phyloP scores from a whole-genome alignment of 1,284 basidiomycete genomes.

The Hypsizygus ulmarius region DNA sequence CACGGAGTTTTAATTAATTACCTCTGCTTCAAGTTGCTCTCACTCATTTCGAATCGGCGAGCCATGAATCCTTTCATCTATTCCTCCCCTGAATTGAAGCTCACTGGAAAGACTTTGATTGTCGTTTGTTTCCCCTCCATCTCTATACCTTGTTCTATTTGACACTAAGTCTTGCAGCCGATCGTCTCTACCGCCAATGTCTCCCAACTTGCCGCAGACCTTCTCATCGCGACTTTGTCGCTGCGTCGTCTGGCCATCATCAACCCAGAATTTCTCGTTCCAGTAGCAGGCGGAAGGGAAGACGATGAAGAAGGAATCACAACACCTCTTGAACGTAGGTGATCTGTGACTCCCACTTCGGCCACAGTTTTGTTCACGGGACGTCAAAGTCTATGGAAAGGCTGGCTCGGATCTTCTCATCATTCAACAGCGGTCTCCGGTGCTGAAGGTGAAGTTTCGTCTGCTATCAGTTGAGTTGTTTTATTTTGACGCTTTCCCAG shows the following conservation, averaged over 20 bases:
- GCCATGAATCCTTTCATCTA: conserved; percentile 36
- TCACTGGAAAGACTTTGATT: conserved; percentile 47
- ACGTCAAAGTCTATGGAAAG: conserved; percentile 58
- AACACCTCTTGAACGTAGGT: conserved; percentile 71
- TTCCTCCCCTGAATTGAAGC: conserved; percentile 29
- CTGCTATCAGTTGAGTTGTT: background rate
- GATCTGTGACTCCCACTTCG: conserved; percentile 5
- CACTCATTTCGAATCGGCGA: too few relatives aligned
- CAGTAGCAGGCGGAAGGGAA: conserved; percentile 66
- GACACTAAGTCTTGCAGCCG: conserved; percentile 47
- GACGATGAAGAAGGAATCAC: conserved; percentile 57
- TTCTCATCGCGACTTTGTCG: conserved; percentile 64
- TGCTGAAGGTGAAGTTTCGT: conserved; percentile 53
- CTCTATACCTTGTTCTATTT: background rate
- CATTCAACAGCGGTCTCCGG: conserved; percentile 76
- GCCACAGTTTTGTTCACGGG: conserved; percentile 9
- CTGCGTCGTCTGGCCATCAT: conserved; percentile 61
- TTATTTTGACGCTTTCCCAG: conserved; percentile 33
- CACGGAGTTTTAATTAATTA: background rate
- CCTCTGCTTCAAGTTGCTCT: conserved; percentile 1
- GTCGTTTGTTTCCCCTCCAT: conserved; percentile 39
- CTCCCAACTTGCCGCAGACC: conserved; percentile 70
- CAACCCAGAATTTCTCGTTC: conserved; percentile 59
- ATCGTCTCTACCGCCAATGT: conserved; percentile 80
- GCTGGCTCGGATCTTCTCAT: conserved; percentile 48